These are phyloP conservation scores for Globisporangium camurandrum DNA, from an alignment of 352 stramenopile species.

Conservation along the genomic window DNA sequence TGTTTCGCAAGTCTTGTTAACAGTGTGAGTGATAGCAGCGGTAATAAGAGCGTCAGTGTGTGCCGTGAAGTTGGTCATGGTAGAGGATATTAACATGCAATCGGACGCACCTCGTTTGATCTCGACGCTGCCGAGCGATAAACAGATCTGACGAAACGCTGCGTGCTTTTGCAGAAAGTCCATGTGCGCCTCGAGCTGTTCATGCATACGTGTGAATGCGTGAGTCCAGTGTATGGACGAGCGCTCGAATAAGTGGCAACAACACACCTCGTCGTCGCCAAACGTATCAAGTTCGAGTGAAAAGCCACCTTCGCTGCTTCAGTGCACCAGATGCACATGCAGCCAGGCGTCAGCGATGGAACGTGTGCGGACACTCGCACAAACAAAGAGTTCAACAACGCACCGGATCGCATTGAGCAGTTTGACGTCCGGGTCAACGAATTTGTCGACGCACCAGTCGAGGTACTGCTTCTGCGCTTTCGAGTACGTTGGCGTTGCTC, in stretches of 20 bases:
- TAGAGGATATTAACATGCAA: neutral
- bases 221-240: neutral
- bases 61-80: neutral
- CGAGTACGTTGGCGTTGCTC: conserved; percentile 14
- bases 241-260: neutral
- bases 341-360: too few species aligned
- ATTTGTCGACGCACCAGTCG: conserved; percentile 45
- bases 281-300: conserved; percentile 47
- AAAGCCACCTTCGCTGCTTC: conserved; percentile 21
- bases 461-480: conserved; percentile 44
- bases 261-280: conserved; percentile 28
- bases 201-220: neutral
- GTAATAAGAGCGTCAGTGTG: neutral
- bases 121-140: conserved; percentile 41
- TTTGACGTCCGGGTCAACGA: conserved; percentile 35
- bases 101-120: conserved; percentile 33
- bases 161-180: conserved; percentile 30
- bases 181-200: conserved; percentile 42
- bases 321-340: too few species aligned
- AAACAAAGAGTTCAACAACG: neutral
- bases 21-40: neutral
- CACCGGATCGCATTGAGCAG: conserved; percentile 31
- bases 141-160: conserved; percentile 24
- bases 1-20: conserved; percentile 38
- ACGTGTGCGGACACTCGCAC: too few species aligned